These are phyloP conservation scores for Claviceps spartinae DNA, from an alignment of 2,329 filamentous ascomycete species.

Conservation along the genomic window DNA sequence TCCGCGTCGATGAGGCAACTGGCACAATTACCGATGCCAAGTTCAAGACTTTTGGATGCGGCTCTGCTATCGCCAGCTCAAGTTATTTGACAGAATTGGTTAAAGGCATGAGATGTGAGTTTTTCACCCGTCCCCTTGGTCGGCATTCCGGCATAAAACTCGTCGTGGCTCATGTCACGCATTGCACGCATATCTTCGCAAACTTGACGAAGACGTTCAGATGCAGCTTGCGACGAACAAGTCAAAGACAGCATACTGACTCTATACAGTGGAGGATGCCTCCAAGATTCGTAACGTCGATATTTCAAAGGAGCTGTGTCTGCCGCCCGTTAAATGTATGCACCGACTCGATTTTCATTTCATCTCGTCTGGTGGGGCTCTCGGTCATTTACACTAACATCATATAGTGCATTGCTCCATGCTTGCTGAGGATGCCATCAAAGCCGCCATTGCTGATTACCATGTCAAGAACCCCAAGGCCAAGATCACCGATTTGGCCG, in stretches of 20 bases:
- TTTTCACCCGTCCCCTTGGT: too few relatives aligned
- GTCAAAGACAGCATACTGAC: not conserved
- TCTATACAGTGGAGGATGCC: constrained; percentile 59
- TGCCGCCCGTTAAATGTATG: constrained; percentile 77
- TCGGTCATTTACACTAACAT: not conserved
- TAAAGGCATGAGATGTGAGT: constrained; percentile 61
- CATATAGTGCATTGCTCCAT: constrained; percentile 75
- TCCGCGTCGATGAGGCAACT: constrained; percentile 75
- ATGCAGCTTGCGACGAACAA: not conserved
- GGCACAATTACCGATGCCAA: constrained; percentile 89
- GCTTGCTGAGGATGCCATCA: constrained; percentile 84
- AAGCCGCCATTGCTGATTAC: constrained; percentile 80
- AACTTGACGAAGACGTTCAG: not conserved
- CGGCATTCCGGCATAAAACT: not conserved
- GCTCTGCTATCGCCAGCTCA: constrained; percentile 75
- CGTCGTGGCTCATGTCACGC: not conserved
- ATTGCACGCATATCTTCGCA: not conserved
- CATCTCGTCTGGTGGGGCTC: not conserved
- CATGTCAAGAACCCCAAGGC: constrained; percentile 55
- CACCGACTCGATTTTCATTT: constrained; percentile 12
- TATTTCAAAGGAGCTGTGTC: constrained; percentile 89
- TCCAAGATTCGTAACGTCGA: constrained; percentile 90
- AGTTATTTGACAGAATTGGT: constrained; percentile 93
- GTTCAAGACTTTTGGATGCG: constrained; percentile 97
- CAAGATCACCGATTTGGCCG: constrained; percentile 60